Percentiles rank a stretch among this genome's conserved stretches.
Evolutionary conservation across 2,329 filamentous ascomycete genomes (phyloP).

Genomic region (Nemania abortiva): DNA sequence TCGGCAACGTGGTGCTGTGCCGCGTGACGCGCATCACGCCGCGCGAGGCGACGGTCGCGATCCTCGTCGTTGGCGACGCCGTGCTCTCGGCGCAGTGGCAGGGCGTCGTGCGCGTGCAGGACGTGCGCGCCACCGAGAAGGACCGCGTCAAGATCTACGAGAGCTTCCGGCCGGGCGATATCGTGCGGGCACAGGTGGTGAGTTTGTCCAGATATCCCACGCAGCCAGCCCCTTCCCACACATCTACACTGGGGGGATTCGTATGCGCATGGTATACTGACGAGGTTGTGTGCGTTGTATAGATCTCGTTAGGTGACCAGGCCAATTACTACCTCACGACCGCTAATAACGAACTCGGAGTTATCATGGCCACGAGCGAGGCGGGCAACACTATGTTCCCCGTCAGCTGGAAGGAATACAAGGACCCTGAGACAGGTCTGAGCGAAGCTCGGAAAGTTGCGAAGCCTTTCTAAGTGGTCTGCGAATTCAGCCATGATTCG

Average conservation of each 20-base stretch:
- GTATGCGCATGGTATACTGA: constrained; percentile 13
- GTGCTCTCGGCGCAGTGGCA: constrained; percentile 85
- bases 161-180: constrained; percentile 91
- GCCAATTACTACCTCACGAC: constrained; percentile 96
- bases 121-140: constrained; percentile 95
- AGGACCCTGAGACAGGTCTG: constrained; percentile 81
- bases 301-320: constrained; percentile 93
- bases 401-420: constrained; percentile 94
- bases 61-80: constrained; percentile 81
- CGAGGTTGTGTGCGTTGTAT: background rate
- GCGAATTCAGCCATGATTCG: constrained; percentile 20
- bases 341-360: constrained; percentile 89
- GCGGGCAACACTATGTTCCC: constrained; percentile 91
- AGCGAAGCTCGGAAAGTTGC: constrained; percentile 91
- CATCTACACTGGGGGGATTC: background rate
- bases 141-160: constrained; percentile 93
- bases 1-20: constrained; percentile 83
- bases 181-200: constrained; percentile 87
- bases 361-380: constrained; percentile 92
- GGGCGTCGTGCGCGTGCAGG: constrained; percentile 86
- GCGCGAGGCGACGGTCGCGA: constrained; percentile 86
- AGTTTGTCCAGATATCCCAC: constrained; percentile 49
- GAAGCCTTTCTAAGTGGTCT: constrained; percentile 78
- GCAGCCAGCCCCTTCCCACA: background rate
- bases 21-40: constrained; percentile 87